phyloP scores from a whole-genome alignment of 2,329 filamentous ascomycete species.

The Cyphellophora europaea region DNA sequence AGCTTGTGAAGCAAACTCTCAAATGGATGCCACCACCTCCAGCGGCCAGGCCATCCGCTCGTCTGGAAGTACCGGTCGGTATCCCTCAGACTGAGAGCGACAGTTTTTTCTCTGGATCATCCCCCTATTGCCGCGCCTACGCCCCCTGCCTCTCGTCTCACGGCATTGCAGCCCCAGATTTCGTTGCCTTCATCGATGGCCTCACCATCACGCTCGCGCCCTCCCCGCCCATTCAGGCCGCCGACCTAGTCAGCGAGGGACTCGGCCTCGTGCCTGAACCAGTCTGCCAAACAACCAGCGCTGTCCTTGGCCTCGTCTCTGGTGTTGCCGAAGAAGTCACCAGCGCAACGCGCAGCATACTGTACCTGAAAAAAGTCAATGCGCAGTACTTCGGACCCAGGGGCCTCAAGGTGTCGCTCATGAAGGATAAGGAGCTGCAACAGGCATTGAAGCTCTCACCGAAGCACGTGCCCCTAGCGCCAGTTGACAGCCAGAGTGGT shows the following conservation, averaged over 20 bases:
- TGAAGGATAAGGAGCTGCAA: constrained; percentile 1
- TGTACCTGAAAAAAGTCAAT: constrained; percentile 4
- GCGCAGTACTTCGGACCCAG: constrained; percentile 2
- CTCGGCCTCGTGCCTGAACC: constrained; percentile 8
- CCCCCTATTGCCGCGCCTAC: constrained; percentile 9
- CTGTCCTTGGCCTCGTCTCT: constrained; percentile 1
- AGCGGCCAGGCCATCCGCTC: too few relatives aligned
- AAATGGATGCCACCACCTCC: too few relatives aligned
- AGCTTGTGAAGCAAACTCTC: too few relatives aligned
- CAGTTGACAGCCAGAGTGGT: neutral
- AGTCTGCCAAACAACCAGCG: constrained; percentile 4
- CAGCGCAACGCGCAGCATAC: neutral
- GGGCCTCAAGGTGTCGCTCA: constrained; percentile 2
- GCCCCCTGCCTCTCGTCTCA: constrained; percentile 4
- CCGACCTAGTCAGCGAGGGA: constrained; percentile 5
- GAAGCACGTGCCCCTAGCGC: neutral
- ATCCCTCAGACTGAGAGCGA: constrained; percentile 6
- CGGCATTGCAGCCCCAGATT: constrained; percentile 6
- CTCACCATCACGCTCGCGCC: constrained; percentile 6
- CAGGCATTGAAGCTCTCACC: too few relatives aligned
- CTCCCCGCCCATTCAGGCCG: constrained; percentile 6
- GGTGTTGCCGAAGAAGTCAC: neutral
- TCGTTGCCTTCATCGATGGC: constrained; percentile 13
- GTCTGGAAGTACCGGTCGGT: too few relatives aligned
- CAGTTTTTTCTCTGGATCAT: neutral